Conservation (phyloP, 176 grass and related monocot genomes). For the Aegilops bicornis region DNA sequence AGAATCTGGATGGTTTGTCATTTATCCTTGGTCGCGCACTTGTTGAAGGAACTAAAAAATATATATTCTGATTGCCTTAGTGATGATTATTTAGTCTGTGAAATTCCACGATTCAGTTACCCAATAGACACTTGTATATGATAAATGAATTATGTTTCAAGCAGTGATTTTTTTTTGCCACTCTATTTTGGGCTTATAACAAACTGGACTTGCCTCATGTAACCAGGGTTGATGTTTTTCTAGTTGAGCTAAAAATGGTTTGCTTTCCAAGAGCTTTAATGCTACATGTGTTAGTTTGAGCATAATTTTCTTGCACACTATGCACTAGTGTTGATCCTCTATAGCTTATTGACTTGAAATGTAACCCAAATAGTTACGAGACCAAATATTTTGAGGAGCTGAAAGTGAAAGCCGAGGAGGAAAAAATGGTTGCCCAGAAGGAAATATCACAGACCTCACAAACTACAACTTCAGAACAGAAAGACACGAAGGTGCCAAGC, state of each 20-base stretch:
- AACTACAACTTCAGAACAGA: conserved; percentile 40
- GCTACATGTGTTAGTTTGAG: neutral
- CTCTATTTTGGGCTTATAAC: neutral
- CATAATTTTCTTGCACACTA: neutral
- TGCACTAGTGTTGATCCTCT: neutral
- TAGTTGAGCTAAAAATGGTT: conserved; percentile 6
- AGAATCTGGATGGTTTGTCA: neutral
- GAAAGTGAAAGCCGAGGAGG: conserved; percentile 68
- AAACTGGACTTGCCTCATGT: neutral
- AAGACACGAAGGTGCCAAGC: conserved; percentile 60
- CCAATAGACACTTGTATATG: neutral
- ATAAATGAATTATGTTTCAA: conserved; percentile 1
- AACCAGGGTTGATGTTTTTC: neutral
- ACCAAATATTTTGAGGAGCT: conserved; percentile 82
- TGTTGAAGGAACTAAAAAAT: neutral
- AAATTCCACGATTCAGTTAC: neutral
- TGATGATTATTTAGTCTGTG: neutral
- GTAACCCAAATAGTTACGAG: conserved; percentile 60
- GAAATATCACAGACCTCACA: conserved; percentile 42
- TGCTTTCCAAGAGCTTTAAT: neutral
- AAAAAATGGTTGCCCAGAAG: conserved; percentile 45
- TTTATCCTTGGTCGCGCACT: neutral
- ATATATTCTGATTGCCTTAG: neutral
- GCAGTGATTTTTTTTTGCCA: neutral
- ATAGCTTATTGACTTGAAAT: conserved; percentile 16